A percentile compares a stretch with the other conserved stretches of the same genome.
phyloP scores from a whole-genome alignment of 441 rosid genomes.

The Omphalea diandra region DNA sequence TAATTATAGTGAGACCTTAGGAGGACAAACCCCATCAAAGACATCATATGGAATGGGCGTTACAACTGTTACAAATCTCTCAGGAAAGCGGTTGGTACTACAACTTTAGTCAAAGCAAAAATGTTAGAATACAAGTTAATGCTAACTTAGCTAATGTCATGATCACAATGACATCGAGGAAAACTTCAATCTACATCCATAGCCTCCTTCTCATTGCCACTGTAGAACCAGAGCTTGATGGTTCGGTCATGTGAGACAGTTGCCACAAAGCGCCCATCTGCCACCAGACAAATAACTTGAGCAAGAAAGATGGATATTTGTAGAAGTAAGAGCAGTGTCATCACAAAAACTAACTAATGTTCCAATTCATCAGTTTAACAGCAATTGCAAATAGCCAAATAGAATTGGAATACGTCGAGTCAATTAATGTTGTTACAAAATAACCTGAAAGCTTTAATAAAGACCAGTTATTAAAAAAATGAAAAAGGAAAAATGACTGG shows the following conservation, averaged over 20 bases:
- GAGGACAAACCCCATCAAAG: neutral
- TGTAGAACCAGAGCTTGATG: constrained; percentile 58
- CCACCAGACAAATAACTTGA: constrained; percentile 8
- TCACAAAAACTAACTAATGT: neutral
- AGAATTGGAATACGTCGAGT: neutral
- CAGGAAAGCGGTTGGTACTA: no score
- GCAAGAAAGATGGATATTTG: no score
- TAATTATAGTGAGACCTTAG: neutral
- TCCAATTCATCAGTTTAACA: neutral
- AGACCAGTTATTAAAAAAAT: neutral
- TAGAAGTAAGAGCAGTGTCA: no score
- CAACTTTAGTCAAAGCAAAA: neutral
- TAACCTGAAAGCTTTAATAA: neutral
- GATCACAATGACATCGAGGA: no score
- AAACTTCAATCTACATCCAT: constrained; percentile 36
- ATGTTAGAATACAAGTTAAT: no score
- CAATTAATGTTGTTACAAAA: neutral
- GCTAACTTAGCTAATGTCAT: neutral
- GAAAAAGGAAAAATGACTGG: neutral
- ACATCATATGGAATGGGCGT: neutral
- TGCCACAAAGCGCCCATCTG: constrained; percentile 50
- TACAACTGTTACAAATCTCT: neutral
- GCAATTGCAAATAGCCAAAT: neutral
- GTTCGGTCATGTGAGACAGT: constrained; percentile 60
- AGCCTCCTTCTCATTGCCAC: constrained; percentile 25